Percentiles rank a stretch among this genome's conserved stretches.
phyloP scores from a whole-genome alignment of 371 early-diverging fungal species.

The Encephalitozoon intestinalis region DNA sequence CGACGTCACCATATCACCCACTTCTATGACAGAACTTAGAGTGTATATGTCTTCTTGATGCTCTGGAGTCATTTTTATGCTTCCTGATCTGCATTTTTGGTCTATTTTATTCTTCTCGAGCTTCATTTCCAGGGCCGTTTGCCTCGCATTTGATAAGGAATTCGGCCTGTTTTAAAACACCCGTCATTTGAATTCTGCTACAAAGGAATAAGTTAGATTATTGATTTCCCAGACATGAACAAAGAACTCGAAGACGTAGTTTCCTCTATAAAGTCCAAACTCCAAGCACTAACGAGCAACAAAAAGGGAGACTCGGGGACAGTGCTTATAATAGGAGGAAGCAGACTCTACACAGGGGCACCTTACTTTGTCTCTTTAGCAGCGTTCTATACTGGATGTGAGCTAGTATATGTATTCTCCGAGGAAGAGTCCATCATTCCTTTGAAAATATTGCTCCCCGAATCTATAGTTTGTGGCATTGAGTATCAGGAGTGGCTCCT shows the following conservation, averaged over 20 bases:
- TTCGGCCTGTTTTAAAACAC: background rate
- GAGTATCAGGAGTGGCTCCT: conserved; percentile 41
- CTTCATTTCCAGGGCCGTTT: conserved; percentile 33
- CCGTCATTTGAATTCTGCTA: background rate
- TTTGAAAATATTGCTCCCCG: conserved; percentile 65
- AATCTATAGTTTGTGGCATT: conserved; percentile 42
- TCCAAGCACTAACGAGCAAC: background rate
- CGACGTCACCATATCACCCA: conserved; percentile 49
- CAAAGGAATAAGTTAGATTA: background rate
- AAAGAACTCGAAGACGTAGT: background rate
- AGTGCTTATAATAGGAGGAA: conserved; percentile 54
- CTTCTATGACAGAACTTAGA: conserved; percentile 46
- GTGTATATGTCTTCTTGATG: conserved; percentile 58
- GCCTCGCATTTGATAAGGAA: background rate
- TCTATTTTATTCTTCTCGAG: conserved; percentile 34
- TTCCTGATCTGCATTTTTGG: conserved; percentile 15
- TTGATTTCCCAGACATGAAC: background rate
- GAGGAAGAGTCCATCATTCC: conserved; percentile 68
- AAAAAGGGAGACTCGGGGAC: conserved; percentile 48
- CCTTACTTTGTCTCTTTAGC: conserved; percentile 76
- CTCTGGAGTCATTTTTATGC: conserved; percentile 42
- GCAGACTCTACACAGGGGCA: conserved; percentile 71
- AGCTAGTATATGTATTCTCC: conserved; percentile 78
- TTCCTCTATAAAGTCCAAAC: background rate
- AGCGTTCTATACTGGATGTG: conserved; percentile 73